Base-by-base conservation (phyloP, 768 basidiomycete genomes). In the Pleurotus djamor region DNA sequence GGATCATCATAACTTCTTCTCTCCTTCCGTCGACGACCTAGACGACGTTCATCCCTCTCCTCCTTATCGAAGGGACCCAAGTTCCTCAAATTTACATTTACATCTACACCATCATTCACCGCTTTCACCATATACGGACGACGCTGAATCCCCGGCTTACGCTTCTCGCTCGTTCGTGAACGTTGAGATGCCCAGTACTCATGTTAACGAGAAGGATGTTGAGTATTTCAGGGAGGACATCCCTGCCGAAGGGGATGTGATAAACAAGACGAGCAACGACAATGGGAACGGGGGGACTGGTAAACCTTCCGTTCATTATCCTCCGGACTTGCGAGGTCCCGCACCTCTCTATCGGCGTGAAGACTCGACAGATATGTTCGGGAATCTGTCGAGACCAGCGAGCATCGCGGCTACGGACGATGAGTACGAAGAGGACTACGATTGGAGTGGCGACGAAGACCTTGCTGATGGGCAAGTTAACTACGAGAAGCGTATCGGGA, bases 361-460 rank as follows among this genome's bases (percentile, higher is more conserved):
- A 64, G 68, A 75, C 57, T 76, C 71, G 32, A 60, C 58, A 13
- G 74, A 73, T 45, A 45, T 61, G 13, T 60, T 69, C 2, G 38
- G 38, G 36, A 70, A 70, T 35, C 72, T 48, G 21, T 54, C 72
- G 9, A 64, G 71, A 32, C 68, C 70, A 4, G 70, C 84, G 14
- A 85, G 85, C 2, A 69, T 81, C 13, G 79, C 74, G 33, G 79
- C 72, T 43, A 83, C 81, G 3, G 86, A 88, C 52, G 87, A 86
- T 8, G 85, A 88, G 17, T 82, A 82, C 9, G 79, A 81, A 0
- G 76, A 80, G 1, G 79, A 83, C n/a, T 90, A 86, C 60, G 86
- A 92, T 67, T 91, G 90, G 90, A 87, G 85, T 41, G 87, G 77
- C 14, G 91, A 92, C 62, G 90, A 90, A 57, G 89, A 92, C 66